Evolutionary conservation across 305 asterid species (phyloP), one percentile per base, ranked within the genome.

Genomic region (Petunia hybrid): DNA sequence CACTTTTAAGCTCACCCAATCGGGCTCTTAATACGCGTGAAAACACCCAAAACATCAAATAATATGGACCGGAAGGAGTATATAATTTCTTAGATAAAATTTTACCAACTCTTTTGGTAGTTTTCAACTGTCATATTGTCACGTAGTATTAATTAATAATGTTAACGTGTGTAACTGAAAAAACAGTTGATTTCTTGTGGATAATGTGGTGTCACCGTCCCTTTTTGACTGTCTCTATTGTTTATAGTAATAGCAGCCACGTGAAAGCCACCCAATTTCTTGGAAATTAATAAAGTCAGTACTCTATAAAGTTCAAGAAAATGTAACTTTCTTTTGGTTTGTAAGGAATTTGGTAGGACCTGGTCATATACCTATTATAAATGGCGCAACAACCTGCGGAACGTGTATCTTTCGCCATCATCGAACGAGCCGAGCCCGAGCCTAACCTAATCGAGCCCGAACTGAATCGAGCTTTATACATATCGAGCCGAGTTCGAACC

Each of bases 141-240:
- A 73, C 78, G 45, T 73, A 5, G 45, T 8, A 48, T 51, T 73
- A 35, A 48, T 51, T 73, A 35, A 51, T 73, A 10, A 73, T 73
- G 62, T 13, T 73, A 73, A 73, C 62, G 78, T 73, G 78, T 51
- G 31, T 35, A 73, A 73, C 78, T 73, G 78, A 73, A 73, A 73
- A 46, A 31, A 5, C 63, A 73, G 78, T 73, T 73, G 78, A 73
- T 35, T 73, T 71, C 61, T 31, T 48, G 61, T 45, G 77, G 60
- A 70, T 70, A 46, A 70, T 70, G 60, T 45, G 77, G 4, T 46
- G 45, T 22, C 8, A 31, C 38, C 38, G 2, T 1, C 57, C 76
- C 42, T 71, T 46, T 48, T 73, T 73, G 45, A 73, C 78, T 51
- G 41, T 10, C 0, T 48, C 9, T 4, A n/a, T 22, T 71, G 1